A percentile compares a stretch with the other conserved stretches of the same genome.
These are phyloP conservation scores for Helotiales sp. DNA, from an alignment of 2,329 filamentous ascomycete genomes.

Conservation along the genomic window DNA sequence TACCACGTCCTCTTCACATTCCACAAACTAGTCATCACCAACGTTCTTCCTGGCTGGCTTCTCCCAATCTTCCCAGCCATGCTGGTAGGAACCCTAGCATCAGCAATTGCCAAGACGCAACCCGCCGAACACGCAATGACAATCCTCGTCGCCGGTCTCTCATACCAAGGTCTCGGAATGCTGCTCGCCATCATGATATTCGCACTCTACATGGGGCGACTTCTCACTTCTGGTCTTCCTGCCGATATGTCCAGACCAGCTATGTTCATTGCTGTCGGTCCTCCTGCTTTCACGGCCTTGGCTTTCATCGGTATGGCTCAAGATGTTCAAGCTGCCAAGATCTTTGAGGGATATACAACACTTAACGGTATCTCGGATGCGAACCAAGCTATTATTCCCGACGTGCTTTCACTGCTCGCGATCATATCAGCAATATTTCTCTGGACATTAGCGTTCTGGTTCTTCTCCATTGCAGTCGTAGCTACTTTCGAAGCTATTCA, in stretches of 20 bases:
- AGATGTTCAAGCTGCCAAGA: conserved; percentile 18
- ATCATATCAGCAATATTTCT: conserved; percentile 53
- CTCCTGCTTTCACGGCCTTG: conserved; percentile 70
- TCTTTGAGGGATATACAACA: conserved; percentile 27
- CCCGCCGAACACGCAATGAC: conserved; percentile 55
- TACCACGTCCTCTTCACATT: conserved; percentile 66
- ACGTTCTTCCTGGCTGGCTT: conserved; percentile 74
- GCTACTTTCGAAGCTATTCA: conserved; percentile 39
- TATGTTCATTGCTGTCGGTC: conserved; percentile 73
- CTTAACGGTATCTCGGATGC: conserved; percentile 49
- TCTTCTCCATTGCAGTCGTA: conserved; percentile 45
- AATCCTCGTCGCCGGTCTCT: conserved; percentile 65
- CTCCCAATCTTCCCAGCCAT: conserved; percentile 74
- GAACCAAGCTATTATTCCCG: conserved; percentile 39
- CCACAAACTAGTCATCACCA: conserved; percentile 53
- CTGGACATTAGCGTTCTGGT: conserved; percentile 62
- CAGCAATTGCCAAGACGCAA: conserved; percentile 62
- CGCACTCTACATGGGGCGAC: conserved; percentile 66
- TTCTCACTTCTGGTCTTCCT: conserved; percentile 61
- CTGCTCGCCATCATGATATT: conserved; percentile 70
- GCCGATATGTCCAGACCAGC: conserved; percentile 63
- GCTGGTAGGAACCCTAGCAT: conserved; percentile 70
- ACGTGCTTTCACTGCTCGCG: conserved; percentile 35
- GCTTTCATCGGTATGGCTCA: conserved; percentile 64
- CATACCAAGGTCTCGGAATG: conserved; percentile 69